Conservation (phyloP, 148 eudicot species). For the Chenopodium album region DNA sequence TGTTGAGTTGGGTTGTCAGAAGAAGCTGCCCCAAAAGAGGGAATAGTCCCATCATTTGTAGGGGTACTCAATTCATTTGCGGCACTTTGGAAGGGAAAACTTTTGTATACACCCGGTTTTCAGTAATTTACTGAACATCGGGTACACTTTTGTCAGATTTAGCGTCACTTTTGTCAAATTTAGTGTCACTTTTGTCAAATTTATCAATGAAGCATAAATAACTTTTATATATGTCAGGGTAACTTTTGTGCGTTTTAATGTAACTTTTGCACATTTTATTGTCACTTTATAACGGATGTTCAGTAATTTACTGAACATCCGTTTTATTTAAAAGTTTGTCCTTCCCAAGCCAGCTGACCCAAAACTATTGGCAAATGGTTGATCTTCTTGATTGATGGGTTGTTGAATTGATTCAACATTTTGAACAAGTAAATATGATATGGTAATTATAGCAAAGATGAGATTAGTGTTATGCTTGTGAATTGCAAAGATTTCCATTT, state of each 20-base stretch:
- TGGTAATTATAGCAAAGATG: not conserved
- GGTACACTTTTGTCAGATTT: too few relatives aligned
- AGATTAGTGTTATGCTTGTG: not conserved
- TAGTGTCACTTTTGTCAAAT: too few relatives aligned
- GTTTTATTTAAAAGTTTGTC: too few relatives aligned
- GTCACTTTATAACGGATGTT: too few relatives aligned
- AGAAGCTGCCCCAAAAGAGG: not conserved
- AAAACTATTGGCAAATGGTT: not conserved
- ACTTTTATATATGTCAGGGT: too few relatives aligned
- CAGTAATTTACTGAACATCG: too few relatives aligned
- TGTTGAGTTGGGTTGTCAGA: not conserved
- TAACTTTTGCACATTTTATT: too few relatives aligned
- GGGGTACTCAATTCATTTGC: not conserved
- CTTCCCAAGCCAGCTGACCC: not conserved
- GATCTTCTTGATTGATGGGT: not conserved
- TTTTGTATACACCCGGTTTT: too few relatives aligned
- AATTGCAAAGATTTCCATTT: not conserved
- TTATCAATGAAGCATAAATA: too few relatives aligned
- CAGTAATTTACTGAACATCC: too few relatives aligned
- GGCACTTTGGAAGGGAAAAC: not conserved
- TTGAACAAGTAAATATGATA: not conserved
- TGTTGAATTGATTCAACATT: not conserved
- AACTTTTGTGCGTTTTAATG: too few relatives aligned
- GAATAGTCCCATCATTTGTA: not conserved
- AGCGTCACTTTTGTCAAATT: too few relatives aligned